Conservation (phyloP, 257 asterid species). For the Solanum paucissectum region DNA sequence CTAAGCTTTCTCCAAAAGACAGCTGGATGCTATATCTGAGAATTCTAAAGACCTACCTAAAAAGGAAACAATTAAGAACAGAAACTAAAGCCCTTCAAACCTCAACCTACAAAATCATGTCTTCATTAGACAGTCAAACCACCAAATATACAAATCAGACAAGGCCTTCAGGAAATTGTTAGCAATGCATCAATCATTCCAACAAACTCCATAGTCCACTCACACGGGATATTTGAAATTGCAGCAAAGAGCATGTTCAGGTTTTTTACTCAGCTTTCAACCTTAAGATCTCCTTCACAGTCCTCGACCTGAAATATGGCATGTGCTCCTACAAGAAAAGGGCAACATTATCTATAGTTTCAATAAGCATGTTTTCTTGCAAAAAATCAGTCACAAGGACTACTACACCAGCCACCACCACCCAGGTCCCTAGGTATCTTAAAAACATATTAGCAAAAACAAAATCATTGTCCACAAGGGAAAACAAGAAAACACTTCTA, state of each 20-base stretch:
- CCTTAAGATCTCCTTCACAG: conserved; percentile 70
- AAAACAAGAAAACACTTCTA: neutral
- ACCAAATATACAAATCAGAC: neutral
- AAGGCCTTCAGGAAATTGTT: neutral
- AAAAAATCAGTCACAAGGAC: neutral
- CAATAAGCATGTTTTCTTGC: neutral
- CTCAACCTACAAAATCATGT: neutral
- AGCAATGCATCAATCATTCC: neutral
- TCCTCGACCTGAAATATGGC: conserved; percentile 78
- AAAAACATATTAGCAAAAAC: neutral
- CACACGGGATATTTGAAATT: neutral
- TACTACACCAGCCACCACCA: neutral
- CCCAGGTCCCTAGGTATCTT: neutral
- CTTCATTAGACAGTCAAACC: neutral
- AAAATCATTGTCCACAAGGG: neutral
- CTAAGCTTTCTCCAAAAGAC: neutral
- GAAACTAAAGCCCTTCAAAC: neutral
- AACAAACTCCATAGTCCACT: neutral
- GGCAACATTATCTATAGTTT: neutral
- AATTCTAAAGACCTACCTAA: neutral
- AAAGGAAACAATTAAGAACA: neutral
- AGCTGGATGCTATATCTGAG: neutral
- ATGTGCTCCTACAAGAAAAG: conserved; percentile 46
- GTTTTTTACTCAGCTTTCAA: conserved; percentile 55
- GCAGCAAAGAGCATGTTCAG: neutral